Base-by-base conservation (phyloP, 2,329 filamentous ascomycete species). In the Dothiorella sarmentorum region DNA sequence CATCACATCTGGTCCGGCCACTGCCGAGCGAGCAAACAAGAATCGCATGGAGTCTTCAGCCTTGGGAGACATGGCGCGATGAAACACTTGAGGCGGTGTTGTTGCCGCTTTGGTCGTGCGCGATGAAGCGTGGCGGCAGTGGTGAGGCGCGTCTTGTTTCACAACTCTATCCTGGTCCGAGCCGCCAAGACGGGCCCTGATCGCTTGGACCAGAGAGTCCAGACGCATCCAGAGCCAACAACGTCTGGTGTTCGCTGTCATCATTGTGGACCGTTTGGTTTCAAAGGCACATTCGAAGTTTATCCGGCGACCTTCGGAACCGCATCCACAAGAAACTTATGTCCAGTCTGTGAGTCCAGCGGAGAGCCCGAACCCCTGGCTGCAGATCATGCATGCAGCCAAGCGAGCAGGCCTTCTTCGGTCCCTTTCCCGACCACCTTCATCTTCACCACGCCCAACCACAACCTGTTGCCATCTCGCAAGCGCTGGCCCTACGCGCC, bases 161-260 rank as follows among this genome's bases (percentile, higher is more conserved):
- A 52, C 49, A 33, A 52, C 40, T 35, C n/a, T n/a, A 40, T n/a
- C 29, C 33, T 38, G 49, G 7, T 15, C 20, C 22, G 49, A 4
- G 11, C 20, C 26, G 49, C 49, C 49, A 52, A 52, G 49, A 24
- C 49, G 49, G 49, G 49, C 49, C 33, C 49, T 52, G 27, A 24
- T 18, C 40, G 49, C 49, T 52, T 52, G 49, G 33, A n/a, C 20
- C 20, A 10, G 9, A 3, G 20, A 17, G 11, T 3, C 22, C 49
- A 52, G 49, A 18, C 49, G 49, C 49, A 33, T 33, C 33, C 49
- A 52, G n/a, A n/a, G n/a, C n/a, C 40, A 38, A 20, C 49, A 26
- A 4, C 20, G 7, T 52, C n/a, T 38, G 47, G n/a, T n/a, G n/a
- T n/a, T n/a, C n/a, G n/a, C n/a, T n/a, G n/a, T n/a, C n/a, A n/a